phyloP scores from a whole-genome alignment of 768 basidiomycete species.

The Hirschioporus abietinus region DNA sequence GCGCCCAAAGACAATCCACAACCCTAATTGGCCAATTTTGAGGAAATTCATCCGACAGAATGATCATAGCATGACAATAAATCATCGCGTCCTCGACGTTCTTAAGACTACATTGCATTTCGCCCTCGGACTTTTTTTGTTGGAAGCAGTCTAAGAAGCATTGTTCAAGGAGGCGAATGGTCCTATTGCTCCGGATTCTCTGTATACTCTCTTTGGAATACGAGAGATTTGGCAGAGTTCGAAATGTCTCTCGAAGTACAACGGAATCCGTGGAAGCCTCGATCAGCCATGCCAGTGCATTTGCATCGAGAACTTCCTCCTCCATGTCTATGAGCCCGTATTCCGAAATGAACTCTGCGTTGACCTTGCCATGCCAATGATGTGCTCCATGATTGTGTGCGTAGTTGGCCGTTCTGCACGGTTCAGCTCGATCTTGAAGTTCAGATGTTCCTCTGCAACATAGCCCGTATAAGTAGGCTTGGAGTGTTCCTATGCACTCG shows the following conservation, averaged over 20 bases:
- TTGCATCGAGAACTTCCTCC: not conserved
- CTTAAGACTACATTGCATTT: not conserved
- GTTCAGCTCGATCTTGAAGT: not conserved
- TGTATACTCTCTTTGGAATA: not conserved
- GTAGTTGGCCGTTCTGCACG: not conserved
- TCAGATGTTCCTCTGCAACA: not conserved
- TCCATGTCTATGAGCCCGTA: not conserved
- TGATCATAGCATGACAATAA: not conserved
- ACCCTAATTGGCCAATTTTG: not conserved
- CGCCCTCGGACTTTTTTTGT: not conserved
- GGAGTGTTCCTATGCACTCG: not conserved
- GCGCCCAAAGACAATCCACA: not conserved
- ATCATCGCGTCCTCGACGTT: not conserved
- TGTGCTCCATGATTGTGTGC: not conserved
- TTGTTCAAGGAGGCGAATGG: not conserved
- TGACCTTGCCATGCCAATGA: not conserved
- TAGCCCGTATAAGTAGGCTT: not conserved
- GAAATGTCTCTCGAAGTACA: not conserved
- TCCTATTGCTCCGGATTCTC: not conserved
- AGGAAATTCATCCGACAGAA: not conserved
- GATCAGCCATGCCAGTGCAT: not conserved
- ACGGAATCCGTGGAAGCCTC: not conserved
- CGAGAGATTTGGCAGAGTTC: not conserved
- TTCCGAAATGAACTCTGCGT: not conserved
- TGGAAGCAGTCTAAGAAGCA: not conserved